A percentile compares a stretch with the other conserved stretches of the same genome.
phyloP scores from a whole-genome alignment of 768 basidiomycete genomes.

The Chalciporus chontae region DNA sequence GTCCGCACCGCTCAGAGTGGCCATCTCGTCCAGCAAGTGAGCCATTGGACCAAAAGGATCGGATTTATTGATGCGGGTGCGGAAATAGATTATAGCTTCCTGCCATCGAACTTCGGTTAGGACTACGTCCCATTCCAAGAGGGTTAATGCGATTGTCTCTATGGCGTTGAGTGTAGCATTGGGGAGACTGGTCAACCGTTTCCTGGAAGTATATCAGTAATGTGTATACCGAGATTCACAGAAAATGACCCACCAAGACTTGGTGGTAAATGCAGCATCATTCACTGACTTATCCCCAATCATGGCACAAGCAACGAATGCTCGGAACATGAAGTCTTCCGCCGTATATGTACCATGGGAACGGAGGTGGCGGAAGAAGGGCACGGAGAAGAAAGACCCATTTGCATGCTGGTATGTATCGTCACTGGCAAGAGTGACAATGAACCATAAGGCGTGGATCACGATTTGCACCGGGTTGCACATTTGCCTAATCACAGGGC shows the following conservation, averaged over 20 bases:
- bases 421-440: slow-evolving; percentile 22
- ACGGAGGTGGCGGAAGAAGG: slow-evolving; percentile 29
- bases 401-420: slow-evolving; percentile 10
- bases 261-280: slow-evolving; percentile 29
- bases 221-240: not conserved
- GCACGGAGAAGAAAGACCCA: slow-evolving; percentile 25
- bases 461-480: slow-evolving; percentile 26
- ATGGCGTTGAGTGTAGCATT: slow-evolving; percentile 21
- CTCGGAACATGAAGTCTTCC: slow-evolving; percentile 35
- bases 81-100: slow-evolving; percentile 18
- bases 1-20: slow-evolving; percentile 6
- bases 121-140: slow-evolving; percentile 22
- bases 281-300: slow-evolving; percentile 34
- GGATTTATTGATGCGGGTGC: slow-evolving; percentile 26
- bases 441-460: slow-evolving; percentile 33
- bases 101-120: slow-evolving; percentile 22
- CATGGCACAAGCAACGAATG: slow-evolving; percentile 35
- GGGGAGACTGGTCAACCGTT: slow-evolving; percentile 20
- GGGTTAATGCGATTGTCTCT: slow-evolving; percentile 18
- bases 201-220: slow-evolving; percentile 18
- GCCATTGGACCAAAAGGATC: slow-evolving; percentile 24
- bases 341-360: slow-evolving; percentile 23
- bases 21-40: slow-evolving; percentile 18
- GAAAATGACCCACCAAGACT: slow-evolving; percentile 24
- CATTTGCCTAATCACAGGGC: slow-evolving; percentile 17